phyloP scores from a whole-genome alignment of 129 eudicot genomes.

The Heracleum sosnowskyi region DNA sequence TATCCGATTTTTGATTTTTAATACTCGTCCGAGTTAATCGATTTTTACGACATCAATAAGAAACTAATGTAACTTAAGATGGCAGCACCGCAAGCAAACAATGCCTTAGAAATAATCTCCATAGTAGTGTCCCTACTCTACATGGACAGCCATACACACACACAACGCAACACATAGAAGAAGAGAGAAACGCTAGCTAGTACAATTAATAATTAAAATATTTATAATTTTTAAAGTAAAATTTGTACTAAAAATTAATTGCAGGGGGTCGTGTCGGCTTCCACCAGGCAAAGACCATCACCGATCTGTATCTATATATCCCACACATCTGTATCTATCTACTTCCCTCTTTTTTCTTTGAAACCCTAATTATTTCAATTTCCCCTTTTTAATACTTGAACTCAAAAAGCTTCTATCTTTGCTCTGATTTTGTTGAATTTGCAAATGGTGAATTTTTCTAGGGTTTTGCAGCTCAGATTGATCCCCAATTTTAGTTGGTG shows the following conservation, averaged over 20 bases:
- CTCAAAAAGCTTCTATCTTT: not conserved
- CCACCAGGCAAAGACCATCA: slow-evolving; percentile 78
- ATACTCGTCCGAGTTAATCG: no score
- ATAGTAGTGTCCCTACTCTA: not conserved
- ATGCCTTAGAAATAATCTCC: not conserved
- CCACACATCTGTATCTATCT: slow-evolving; percentile 4
- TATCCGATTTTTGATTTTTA: no score
- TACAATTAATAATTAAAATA: not conserved
- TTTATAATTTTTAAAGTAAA: not conserved
- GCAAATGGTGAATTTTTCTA: not conserved
- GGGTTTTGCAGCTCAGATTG: not conserved
- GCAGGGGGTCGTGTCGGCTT: slow-evolving; percentile 58
- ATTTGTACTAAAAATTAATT: not conserved
- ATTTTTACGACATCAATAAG: no score
- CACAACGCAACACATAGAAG: not conserved
- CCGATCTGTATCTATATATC: slow-evolving; percentile 19
- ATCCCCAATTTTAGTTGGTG: not conserved
- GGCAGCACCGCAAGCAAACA: not conserved
- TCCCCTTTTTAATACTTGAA: not conserved
- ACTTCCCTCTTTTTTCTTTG: not conserved
- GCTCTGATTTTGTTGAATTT: not conserved
- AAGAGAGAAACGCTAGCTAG: not conserved
- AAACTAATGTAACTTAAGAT: no score
- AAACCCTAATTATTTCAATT: not conserved
- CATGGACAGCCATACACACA: not conserved